Conservation (phyloP, 139 green algal species). For the Picochlorum sp. region DNA sequence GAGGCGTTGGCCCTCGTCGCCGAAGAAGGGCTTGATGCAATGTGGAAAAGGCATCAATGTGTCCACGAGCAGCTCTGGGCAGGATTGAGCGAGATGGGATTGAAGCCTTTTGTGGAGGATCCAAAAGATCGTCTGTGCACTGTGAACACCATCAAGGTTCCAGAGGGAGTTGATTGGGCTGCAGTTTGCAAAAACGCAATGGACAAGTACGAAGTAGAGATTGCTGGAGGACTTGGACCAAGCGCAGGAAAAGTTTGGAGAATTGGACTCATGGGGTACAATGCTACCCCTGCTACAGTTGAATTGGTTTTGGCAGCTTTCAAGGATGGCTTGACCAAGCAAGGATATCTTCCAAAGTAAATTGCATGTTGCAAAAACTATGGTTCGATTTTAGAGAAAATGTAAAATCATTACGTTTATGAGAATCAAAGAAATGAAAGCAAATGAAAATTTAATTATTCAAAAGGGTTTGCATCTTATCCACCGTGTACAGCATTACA, state of each 20-base stretch:
- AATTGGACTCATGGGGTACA: conserved; percentile 82
- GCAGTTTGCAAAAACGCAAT: conserved; percentile 74
- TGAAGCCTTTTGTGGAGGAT: conserved; percentile 72
- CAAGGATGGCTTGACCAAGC: conserved; percentile 66
- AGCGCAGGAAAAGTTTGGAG: conserved; percentile 72
- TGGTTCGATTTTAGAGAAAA: background rate
- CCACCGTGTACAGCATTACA: conserved; percentile 15
- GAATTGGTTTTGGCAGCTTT: conserved; percentile 72
- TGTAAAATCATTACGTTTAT: conserved; percentile 1
- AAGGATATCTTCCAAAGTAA: conserved; percentile 58
- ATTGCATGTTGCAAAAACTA: conserved; percentile 15
- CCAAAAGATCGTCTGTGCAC: conserved; percentile 65
- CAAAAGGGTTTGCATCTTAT: conserved; percentile 9
- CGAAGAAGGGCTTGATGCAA: conserved; percentile 57
- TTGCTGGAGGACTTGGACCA: conserved; percentile 68
- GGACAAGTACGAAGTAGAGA: conserved; percentile 65
- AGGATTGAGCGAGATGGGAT: conserved; percentile 59
- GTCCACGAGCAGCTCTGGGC: conserved; percentile 66
- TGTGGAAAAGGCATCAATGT: conserved; percentile 54
- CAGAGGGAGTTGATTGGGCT: conserved; percentile 71
- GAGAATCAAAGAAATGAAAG: background rate
- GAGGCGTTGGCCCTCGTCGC: conserved; percentile 72
- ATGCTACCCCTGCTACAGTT: conserved; percentile 66
- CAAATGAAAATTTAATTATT: conserved; percentile 1
- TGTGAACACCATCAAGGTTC: conserved; percentile 89